Evolutionary conservation across 2,329 filamentous ascomycete genomes (phyloP).

Genomic region (Ramularia endophylla): DNA sequence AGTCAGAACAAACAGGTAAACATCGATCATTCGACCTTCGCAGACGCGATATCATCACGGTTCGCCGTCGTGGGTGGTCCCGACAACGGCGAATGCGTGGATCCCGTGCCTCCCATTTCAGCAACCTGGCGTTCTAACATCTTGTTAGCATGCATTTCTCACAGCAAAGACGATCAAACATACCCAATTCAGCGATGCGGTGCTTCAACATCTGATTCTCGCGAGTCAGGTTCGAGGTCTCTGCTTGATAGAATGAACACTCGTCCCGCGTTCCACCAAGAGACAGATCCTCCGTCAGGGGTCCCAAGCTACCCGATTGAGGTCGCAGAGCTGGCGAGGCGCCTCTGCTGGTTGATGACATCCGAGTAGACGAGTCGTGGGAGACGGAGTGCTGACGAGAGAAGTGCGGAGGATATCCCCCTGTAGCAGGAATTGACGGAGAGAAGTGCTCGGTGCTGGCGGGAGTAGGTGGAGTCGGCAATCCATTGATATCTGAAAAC

Average conservation of each 20-base stretch:
- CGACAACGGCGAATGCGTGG: constrained; percentile 14
- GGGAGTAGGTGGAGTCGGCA: constrained; percentile 30
- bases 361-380: constrained; percentile 38
- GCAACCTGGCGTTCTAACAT: not conserved
- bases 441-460: constrained; percentile 33
- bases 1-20: not conserved
- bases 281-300: constrained; percentile 49
- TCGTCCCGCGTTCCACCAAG: constrained; percentile 61
- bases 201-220: constrained; percentile 80
- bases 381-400: constrained; percentile 34
- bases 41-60: constrained; percentile 3
- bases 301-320: constrained; percentile 46
- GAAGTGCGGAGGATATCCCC: constrained; percentile 14
- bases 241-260: constrained; percentile 73
- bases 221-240: constrained; percentile 68
- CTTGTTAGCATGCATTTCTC: too few species aligned
- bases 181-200: constrained; percentile 67
- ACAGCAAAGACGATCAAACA: too few species aligned
- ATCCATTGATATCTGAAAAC: constrained; percentile 14
- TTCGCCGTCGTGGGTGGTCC: constrained; percentile 13
- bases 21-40: not conserved
- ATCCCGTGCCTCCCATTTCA: constrained; percentile 7
- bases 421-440: too few species aligned
- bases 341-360: constrained; percentile 32
- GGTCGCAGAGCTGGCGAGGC: constrained; percentile 46